Evolutionary conservation across 2,329 filamentous ascomycete species (phyloP), one percentile per base, ranked within the genome.

Genomic region (Periconia sp.): DNA sequence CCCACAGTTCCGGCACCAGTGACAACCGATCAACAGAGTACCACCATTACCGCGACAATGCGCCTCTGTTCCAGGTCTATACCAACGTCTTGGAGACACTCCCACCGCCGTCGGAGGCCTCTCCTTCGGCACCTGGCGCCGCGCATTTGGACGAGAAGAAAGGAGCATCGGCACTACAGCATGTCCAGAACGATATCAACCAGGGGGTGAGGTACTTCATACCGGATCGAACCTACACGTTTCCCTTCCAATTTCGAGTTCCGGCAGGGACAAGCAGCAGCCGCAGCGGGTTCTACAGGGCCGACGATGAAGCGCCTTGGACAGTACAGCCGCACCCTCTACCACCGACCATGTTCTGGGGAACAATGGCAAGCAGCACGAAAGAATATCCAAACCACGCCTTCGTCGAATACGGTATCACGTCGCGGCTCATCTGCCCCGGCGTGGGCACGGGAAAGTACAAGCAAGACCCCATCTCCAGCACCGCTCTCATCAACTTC

Each of bases 21-120:
- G 45, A 37, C 23, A 53, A 44, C 11, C 43, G 50, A 13, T 42
- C 10, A 3, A 41, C 45, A 20, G 30, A 48, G 2, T 66, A 66
- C 50, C 13, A 48, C 10, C 65, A 68, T 41, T 68, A 58, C 45
- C 57, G 64, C 5, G 65, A 68, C 49, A 54, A 65, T 19, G 62
- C 58, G 13, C 60, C 58, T 1, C 47, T 69, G 1, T 67, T 68
- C 50, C 51, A 56, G 15, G 54, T 62, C 8, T 54, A 47, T 1
- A 49, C 48, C 18, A 61, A 66, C 23, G 33, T 37, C 11, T n/a
- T 37, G 33, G 33, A 37, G 3, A 14, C 33, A n/a, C 33, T n/a
- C 15, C 33, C 33, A 3, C 33, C 33, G 15, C 33, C 33, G 11
- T 37, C 33, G 6, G 5, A 14, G 33, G 33, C 33, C 11, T 37